phyloP scores from a whole-genome alignment of 2,329 filamentous ascomycete species.

The Clonostachys rosea region DNA sequence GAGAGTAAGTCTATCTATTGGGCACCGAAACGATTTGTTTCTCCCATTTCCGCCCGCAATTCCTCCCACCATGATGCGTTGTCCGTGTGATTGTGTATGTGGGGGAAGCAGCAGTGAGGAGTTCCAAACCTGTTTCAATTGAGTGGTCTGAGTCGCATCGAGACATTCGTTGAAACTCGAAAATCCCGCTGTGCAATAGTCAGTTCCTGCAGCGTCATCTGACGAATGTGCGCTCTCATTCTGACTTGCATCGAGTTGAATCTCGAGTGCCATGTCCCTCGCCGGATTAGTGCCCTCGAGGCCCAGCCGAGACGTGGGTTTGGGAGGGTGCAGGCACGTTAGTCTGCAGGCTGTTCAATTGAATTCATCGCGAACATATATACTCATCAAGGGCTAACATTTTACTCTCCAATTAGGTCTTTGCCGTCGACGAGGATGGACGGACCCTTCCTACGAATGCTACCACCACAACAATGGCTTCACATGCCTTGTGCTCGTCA shows the following conservation, averaged over 20 bases:
- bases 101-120: too few species aligned
- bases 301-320: background rate
- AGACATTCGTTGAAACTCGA: too few species aligned
- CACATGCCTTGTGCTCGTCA: slow-evolving; percentile 88
- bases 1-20: slow-evolving; percentile 56
- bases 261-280: background rate
- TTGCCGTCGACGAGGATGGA: slow-evolving; percentile 92
- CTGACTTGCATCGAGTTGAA: background rate
- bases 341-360: background rate
- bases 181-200: too few species aligned
- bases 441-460: slow-evolving; percentile 82
- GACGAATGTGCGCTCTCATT: background rate
- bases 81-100: too few species aligned
- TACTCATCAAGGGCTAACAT: slow-evolving; percentile 21
- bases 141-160: too few species aligned
- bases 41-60: too few species aligned
- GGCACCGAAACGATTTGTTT: too few species aligned
- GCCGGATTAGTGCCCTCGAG: background rate
- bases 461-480: slow-evolving; percentile 72
- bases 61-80: too few species aligned
- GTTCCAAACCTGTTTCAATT: too few species aligned
- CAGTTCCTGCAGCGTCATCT: too few species aligned
- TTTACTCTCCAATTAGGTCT: slow-evolving; percentile 57
- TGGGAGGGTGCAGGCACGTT: background rate
- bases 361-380: background rate